phyloP scores from a whole-genome alignment of 495 filamentous ascomycete genomes.

The Penicillium canescens region DNA sequence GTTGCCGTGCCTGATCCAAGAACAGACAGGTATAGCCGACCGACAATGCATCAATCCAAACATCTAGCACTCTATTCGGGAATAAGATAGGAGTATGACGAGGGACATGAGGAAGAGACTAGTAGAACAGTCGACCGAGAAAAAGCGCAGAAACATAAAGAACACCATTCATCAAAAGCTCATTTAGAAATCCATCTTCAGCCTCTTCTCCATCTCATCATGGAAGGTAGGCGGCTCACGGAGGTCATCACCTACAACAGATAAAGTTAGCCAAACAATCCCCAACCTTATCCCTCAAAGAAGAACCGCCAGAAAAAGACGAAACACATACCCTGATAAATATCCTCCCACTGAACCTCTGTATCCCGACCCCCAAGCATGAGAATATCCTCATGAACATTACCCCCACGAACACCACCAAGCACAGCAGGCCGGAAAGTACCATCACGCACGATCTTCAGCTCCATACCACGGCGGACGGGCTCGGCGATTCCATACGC shows the following conservation, averaged over 20 bases:
- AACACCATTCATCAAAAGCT: slow-evolving; percentile 17
- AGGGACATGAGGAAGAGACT: slow-evolving; percentile 14
- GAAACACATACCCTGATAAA: slow-evolving; percentile 58
- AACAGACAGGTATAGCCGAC: not conserved
- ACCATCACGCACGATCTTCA: slow-evolving; percentile 72
- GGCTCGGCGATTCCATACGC: slow-evolving; percentile 93
- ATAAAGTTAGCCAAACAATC: slow-evolving; percentile 11
- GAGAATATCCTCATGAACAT: slow-evolving; percentile 79
- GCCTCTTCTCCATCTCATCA: slow-evolving; percentile 88
- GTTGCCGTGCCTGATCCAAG: not conserved
- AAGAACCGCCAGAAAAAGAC: slow-evolving; percentile 3
- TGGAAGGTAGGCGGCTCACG: slow-evolving; percentile 71
- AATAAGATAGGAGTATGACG: slow-evolving; percentile 8
- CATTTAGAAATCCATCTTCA: slow-evolving; percentile 68
- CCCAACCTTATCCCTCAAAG: slow-evolving; percentile 1
- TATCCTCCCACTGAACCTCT: slow-evolving; percentile 85
- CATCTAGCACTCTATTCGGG: slow-evolving; percentile 23
- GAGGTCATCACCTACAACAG: slow-evolving; percentile 56
- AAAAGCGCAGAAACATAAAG: slow-evolving; percentile 12
- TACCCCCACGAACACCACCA: slow-evolving; percentile 39
- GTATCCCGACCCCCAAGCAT: slow-evolving; percentile 65
- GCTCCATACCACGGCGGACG: slow-evolving; percentile 90
- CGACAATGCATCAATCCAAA: slow-evolving; percentile 2
- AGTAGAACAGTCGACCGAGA: slow-evolving; percentile 24
- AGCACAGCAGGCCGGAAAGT: slow-evolving; percentile 51